Evolutionary conservation across 164 flowering plant species (phyloP).

Genomic region (Kingdonia uniflora): DNA sequence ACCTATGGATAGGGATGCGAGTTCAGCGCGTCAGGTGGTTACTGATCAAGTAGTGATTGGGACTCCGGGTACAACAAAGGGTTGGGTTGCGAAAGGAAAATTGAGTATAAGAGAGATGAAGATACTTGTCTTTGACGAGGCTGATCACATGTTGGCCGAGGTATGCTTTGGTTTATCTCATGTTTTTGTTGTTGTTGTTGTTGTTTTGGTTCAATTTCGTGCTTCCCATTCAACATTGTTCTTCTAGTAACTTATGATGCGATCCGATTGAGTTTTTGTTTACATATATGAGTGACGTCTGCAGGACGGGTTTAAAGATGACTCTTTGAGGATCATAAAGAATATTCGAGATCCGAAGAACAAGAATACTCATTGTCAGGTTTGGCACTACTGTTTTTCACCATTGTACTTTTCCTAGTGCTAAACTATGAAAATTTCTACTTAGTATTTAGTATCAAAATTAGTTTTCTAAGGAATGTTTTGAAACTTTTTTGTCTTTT

Average conservation of each 20-base stretch:
- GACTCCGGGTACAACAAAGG: slow-evolving; percentile 83
- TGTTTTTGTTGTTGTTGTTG: neutral
- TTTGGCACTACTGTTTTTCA: slow-evolving; percentile 16
- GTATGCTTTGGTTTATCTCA: slow-evolving; percentile 23
- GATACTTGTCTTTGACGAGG: slow-evolving; percentile 96
- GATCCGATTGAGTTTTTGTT: too few relatives aligned
- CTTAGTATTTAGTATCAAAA: too few relatives aligned
- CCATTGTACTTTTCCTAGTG: too few relatives aligned
- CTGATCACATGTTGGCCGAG: slow-evolving; percentile 96
- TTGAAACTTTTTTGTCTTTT: too few relatives aligned
- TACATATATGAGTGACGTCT: neutral
- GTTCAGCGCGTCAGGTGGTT: slow-evolving; percentile 42
- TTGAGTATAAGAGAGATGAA: slow-evolving; percentile 38
- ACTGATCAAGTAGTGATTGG: slow-evolving; percentile 83
- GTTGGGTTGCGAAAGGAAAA: slow-evolving; percentile 48
- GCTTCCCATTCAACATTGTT: too few relatives aligned
- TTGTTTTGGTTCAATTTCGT: too few relatives aligned
- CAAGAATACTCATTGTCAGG: slow-evolving; percentile 60
- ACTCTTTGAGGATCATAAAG: slow-evolving; percentile 79
- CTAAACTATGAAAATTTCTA: too few relatives aligned
- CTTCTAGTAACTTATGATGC: too few relatives aligned
- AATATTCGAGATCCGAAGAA: slow-evolving; percentile 31
- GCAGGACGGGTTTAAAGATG: slow-evolving; percentile 91
- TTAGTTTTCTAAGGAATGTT: too few relatives aligned
- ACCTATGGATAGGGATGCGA: slow-evolving; percentile 33